Evolutionary conservation across 2,329 filamentous ascomycete species (phyloP).

Genomic region (Colletotrichum filicis): DNA sequence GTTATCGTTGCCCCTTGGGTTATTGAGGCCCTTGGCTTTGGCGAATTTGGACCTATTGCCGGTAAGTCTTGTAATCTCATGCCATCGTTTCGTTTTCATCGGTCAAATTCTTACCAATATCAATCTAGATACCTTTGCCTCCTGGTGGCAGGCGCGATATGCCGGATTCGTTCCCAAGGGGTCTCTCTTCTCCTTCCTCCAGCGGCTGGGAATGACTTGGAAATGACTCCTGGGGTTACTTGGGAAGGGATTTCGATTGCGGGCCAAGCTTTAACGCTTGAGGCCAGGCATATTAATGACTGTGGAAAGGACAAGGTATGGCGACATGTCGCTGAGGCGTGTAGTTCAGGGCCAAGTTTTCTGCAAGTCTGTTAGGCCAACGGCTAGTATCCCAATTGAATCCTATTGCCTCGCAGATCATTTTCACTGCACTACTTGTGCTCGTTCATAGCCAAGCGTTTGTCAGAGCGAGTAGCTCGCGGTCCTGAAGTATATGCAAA

Average conservation of each 20-base stretch:
- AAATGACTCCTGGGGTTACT: neutral
- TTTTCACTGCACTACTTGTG: neutral
- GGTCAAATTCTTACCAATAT: neutral
- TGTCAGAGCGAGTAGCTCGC: neutral
- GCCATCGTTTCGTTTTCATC: too few relatives aligned
- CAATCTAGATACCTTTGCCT: constrained; percentile 5
- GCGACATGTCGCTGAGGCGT: neutral
- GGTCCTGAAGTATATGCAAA: neutral
- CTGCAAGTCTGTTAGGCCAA: neutral
- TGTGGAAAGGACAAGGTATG: neutral
- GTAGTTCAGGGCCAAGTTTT: neutral
- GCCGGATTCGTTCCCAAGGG: constrained; percentile 22
- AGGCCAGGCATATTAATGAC: neutral
- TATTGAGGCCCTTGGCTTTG: constrained; percentile 29
- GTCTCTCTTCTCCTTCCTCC: constrained; percentile 14
- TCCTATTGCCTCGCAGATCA: neutral
- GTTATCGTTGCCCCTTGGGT: constrained; percentile 28
- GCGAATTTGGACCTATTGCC: constrained; percentile 11
- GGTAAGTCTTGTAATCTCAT: neutral
- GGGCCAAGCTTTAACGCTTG: neutral
- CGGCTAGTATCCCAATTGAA: neutral
- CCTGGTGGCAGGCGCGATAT: constrained; percentile 25
- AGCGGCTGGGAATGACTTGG: constrained; percentile 26
- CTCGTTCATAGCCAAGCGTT: neutral
- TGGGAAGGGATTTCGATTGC: neutral